These are phyloP conservation scores for Pseudohyphozyma bogoriensis DNA, from an alignment of 768 basidiomycete genomes.

Conservation along the genomic window DNA sequence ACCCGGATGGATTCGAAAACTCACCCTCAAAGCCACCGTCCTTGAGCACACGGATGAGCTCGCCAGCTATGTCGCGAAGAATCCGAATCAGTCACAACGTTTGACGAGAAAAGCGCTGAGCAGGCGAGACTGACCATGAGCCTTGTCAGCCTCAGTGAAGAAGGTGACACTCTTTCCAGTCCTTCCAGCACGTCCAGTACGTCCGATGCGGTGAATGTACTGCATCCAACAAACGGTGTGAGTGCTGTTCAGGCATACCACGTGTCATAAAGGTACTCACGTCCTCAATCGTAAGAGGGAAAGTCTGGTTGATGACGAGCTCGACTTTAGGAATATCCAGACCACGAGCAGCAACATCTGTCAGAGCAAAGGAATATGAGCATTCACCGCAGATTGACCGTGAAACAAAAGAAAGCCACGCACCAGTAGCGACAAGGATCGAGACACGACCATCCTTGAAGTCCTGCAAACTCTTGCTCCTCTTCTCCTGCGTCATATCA, in stretches of 20 bases:
- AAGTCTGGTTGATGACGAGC: conserved; percentile 53
- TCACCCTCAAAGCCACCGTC: conserved; percentile 79
- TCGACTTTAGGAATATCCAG: conserved; percentile 94
- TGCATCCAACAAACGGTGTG: conserved; percentile 7
- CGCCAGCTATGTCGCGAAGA: conserved; percentile 57
- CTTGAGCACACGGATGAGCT: conserved; percentile 76
- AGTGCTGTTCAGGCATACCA: conserved; percentile 2
- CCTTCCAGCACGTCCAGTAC: conserved; percentile 78
- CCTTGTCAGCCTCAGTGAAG: conserved; percentile 72
- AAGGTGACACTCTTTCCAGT: conserved; percentile 88
- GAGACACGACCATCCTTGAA: conserved; percentile 75
- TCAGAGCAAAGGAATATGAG: background rate
- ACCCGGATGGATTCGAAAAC: too few species aligned
- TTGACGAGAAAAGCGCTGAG: conserved; percentile 45
- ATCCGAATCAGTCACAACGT: conserved; percentile 72
- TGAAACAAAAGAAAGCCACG: background rate
- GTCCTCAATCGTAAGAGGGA: conserved; percentile 90
- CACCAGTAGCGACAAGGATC: conserved; percentile 67
- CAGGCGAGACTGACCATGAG: conserved; percentile 16
- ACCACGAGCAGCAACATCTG: conserved; percentile 93
- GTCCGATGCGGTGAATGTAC: conserved; percentile 63
- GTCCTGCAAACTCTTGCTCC: conserved; percentile 72
- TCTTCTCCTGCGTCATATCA: conserved; percentile 73
- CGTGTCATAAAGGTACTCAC: conserved; percentile 44
- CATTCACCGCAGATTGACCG: background rate